Conservation (phyloP, 2,329 filamentous ascomycete genomes). For the Chaetomium olivaceum region DNA sequence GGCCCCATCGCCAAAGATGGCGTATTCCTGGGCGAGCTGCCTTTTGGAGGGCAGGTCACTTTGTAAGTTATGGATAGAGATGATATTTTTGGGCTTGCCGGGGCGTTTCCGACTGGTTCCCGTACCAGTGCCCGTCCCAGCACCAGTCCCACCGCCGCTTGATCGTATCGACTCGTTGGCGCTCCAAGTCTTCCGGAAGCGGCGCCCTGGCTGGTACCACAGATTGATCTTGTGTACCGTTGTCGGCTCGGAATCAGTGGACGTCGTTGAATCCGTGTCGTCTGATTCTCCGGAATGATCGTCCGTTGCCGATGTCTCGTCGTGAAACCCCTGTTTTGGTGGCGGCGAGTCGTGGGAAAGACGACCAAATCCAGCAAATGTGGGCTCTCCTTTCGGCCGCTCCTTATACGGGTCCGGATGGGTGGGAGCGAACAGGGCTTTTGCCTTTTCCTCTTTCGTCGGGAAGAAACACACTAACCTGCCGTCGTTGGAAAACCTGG, state of each 20-base stretch:
- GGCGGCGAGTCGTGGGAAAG: conserved; percentile 52
- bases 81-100: conserved; percentile 62
- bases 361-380: conserved; percentile 59
- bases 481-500: conserved; percentile 62
- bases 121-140: conserved; percentile 58
- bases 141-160: conserved; percentile 61
- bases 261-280: conserved; percentile 53
- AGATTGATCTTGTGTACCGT: conserved; percentile 60
- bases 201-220: conserved; percentile 56
- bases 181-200: conserved; percentile 57
- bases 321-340: conserved; percentile 49
- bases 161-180: conserved; percentile 59
- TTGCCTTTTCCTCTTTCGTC: conserved; percentile 63
- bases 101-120: conserved; percentile 52
- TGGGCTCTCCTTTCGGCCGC: conserved; percentile 54
- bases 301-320: conserved; percentile 54
- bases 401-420: conserved; percentile 48
- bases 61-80: conserved; percentile 72
- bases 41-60: conserved; percentile 75
- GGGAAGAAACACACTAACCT: conserved; percentile 68
- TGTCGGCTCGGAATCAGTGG: conserved; percentile 63
- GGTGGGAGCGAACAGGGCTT: conserved; percentile 50
- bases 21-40: conserved; percentile 75
- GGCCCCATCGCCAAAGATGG: conserved; percentile 79
- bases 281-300: conserved; percentile 53